Percentiles rank a stretch among this genome's conserved stretches.
phyloP scores from a whole-genome alignment of 345 rosid species.

The Salix viminalis region DNA sequence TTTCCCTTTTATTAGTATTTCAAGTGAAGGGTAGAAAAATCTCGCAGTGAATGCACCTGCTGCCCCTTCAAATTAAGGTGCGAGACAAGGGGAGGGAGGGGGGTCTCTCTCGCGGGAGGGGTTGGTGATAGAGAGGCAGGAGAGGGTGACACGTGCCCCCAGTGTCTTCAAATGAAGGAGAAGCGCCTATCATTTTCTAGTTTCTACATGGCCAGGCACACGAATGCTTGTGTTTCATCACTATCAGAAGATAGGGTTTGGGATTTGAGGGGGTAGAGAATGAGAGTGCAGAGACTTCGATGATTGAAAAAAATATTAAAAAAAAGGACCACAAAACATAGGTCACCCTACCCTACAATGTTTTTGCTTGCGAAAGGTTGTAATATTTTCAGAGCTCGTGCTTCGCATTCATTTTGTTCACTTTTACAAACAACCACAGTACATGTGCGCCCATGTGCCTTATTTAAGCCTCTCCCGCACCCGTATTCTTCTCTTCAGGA shows the following conservation, averaged over 20 bases:
- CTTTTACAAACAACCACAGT: constrained; percentile 17
- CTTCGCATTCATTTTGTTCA: constrained; percentile 29
- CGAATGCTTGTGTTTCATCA: constrained; percentile 32
- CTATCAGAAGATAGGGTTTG: constrained; percentile 16
- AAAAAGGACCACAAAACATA: neutral
- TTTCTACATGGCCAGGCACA: constrained; percentile 24
- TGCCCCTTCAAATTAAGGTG: neutral
- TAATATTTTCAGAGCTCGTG: constrained; percentile 22
- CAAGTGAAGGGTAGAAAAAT: constrained; percentile 9
- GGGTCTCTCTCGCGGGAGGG: neutral
- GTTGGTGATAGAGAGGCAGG: neutral
- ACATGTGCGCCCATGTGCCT: constrained; percentile 46
- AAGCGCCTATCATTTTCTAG: constrained; percentile 11
- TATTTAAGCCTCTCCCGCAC: constrained; percentile 11
- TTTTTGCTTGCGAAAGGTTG: neutral
- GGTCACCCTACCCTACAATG: neutral
- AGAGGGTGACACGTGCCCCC: constrained; percentile 7
- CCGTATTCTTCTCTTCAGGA: neutral
- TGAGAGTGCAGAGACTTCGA: neutral
- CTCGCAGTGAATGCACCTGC: neutral
- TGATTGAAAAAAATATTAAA: neutral
- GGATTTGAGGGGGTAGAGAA: neutral
- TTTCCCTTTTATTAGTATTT: neutral
- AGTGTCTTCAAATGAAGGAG: neutral
- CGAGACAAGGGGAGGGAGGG: neutral